These are phyloP conservation scores for Neurospora pannonica DNA, from an alignment of 495 filamentous ascomycete species.

Conservation along the genomic window DNA sequence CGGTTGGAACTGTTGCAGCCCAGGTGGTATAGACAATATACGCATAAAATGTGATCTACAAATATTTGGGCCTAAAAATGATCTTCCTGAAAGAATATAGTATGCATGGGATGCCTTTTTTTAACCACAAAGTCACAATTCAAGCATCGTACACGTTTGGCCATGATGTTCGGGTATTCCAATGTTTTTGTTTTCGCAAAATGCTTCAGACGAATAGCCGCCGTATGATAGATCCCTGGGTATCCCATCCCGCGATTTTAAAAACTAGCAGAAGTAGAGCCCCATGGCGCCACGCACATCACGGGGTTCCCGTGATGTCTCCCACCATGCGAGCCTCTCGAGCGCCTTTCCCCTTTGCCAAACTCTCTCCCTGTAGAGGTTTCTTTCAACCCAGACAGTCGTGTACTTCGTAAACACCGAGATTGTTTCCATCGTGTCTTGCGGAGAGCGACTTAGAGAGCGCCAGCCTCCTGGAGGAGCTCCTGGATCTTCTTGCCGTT, in stretches of 20 bases:
- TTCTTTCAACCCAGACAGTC: background rate
- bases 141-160: background rate
- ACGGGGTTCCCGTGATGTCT: background rate
- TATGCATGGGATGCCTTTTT: background rate
- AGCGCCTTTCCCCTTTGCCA: background rate
- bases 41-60: no score
- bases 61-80: no score
- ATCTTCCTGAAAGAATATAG: no score
- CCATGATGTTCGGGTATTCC: background rate
- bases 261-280: background rate
- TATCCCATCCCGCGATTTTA: background rate
- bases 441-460: constrained; percentile 15
- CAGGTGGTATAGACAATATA: constrained; percentile 46
- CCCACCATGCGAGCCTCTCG: background rate
- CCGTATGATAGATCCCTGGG: background rate
- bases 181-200: background rate
- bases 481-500: constrained; percentile 30
- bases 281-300: background rate
- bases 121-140: background rate
- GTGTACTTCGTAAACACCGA: background rate
- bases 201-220: background rate
- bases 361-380: background rate
- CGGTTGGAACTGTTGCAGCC: constrained; percentile 73
- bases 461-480: constrained; percentile 29
- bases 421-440: background rate